These are phyloP conservation scores for Apophysomyces elegans DNA, from an alignment of 371 early-diverging fungal species.

Conservation along the genomic window DNA sequence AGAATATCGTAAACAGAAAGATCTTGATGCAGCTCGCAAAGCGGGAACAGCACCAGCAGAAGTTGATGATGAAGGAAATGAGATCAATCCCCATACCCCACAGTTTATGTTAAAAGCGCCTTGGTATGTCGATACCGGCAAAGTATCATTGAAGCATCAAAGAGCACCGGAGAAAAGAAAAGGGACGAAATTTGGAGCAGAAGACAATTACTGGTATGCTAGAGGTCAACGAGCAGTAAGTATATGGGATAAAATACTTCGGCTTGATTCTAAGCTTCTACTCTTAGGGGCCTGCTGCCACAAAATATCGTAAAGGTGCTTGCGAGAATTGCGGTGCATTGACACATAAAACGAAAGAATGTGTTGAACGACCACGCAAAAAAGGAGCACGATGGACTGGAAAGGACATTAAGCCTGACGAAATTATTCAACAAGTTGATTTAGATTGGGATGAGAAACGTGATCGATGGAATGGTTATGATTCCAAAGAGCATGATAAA, in stretches of 20 bases:
- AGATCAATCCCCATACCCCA: slow-evolving; percentile 99
- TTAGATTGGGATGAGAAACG: slow-evolving; percentile 94
- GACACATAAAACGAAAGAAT: slow-evolving; percentile 92
- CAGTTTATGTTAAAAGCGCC: slow-evolving; percentile 96
- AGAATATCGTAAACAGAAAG: slow-evolving; percentile 86
- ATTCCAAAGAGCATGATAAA: slow-evolving; percentile 82
- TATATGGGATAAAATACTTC: neutral
- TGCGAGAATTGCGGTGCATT: slow-evolving; percentile 97
- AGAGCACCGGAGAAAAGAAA: slow-evolving; percentile 53
- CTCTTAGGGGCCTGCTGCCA: slow-evolving; percentile 75
- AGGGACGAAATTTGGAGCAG: slow-evolving; percentile 40
- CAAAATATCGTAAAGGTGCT: slow-evolving; percentile 93
- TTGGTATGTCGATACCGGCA: slow-evolving; percentile 93
- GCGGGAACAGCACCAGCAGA: slow-evolving; percentile 92
- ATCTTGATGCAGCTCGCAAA: slow-evolving; percentile 88
- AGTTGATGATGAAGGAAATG: slow-evolving; percentile 88
- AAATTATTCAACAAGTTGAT: slow-evolving; percentile 79
- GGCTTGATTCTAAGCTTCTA: slow-evolving; percentile 5
- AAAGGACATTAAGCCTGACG: slow-evolving; percentile 84
- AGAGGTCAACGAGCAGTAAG: slow-evolving; percentile 76
- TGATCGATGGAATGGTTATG: slow-evolving; percentile 98
- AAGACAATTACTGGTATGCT: slow-evolving; percentile 80
- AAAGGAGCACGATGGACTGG: slow-evolving; percentile 90
- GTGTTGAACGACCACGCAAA: slow-evolving; percentile 93
- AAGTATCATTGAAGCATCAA: slow-evolving; percentile 92